phyloP scores from a whole-genome alignment of 192 early-diverging fungal genomes.

The Podila horticola region DNA sequence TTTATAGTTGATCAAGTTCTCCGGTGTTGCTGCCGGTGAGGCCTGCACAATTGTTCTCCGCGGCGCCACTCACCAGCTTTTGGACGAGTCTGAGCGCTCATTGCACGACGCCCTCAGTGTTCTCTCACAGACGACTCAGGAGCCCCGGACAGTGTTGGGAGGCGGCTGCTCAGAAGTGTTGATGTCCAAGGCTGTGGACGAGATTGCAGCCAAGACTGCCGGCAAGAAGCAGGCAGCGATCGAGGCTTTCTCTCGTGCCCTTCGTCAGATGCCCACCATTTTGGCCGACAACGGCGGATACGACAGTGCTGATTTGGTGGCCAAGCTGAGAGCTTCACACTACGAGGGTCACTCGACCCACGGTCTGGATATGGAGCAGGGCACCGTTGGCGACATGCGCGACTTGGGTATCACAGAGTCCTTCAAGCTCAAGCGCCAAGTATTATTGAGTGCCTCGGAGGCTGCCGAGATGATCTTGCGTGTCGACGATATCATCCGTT shows the following conservation, averaged over 20 bases:
- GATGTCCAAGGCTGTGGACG: slow-evolving; percentile 98
- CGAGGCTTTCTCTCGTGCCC: slow-evolving; percentile 93
- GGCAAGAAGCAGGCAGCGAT: slow-evolving; percentile 97
- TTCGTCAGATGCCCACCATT: slow-evolving; percentile 97
- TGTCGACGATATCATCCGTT: slow-evolving; percentile 98
- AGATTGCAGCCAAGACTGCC: slow-evolving; percentile 87
- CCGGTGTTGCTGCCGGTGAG: slow-evolving; percentile 93
- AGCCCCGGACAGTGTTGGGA: slow-evolving; percentile 93
- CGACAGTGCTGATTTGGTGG: slow-evolving; percentile 93
- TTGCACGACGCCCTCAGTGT: slow-evolving; percentile 98
- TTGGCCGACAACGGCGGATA: slow-evolving; percentile 97
- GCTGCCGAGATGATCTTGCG: slow-evolving; percentile 98
- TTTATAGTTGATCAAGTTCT: slow-evolving; percentile 90
- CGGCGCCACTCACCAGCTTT: slow-evolving; percentile 92
- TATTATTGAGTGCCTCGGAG: slow-evolving; percentile 92
- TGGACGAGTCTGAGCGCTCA: slow-evolving; percentile 97
- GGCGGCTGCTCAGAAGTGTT: slow-evolving; percentile 98
- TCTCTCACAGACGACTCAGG: slow-evolving; percentile 92
- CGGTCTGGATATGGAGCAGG: slow-evolving; percentile 92
- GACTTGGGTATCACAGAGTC: slow-evolving; percentile 94
- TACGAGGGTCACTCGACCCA: slow-evolving; percentile 80
- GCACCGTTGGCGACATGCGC: slow-evolving; percentile 81
- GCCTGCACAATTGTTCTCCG: slow-evolving; percentile 99
- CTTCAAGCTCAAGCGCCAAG: slow-evolving; percentile 96
- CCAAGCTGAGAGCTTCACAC: slow-evolving; percentile 93